phyloP scores from a whole-genome alignment of 768 basidiomycete genomes.

The Russula griseocarnosa region DNA sequence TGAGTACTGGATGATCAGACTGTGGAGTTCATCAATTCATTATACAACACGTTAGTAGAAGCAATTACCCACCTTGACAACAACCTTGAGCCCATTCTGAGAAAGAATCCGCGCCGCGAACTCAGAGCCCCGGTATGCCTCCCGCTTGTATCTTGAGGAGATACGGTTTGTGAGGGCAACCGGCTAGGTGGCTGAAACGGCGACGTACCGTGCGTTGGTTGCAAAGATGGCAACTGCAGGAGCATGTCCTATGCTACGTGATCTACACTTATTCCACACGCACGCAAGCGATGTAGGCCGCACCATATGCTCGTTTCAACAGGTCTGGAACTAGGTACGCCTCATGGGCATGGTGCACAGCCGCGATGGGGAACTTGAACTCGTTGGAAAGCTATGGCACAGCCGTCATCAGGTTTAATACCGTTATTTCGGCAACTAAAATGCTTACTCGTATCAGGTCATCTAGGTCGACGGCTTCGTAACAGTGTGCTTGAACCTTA shows the following conservation, averaged over 20 bases:
- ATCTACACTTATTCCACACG: constrained; percentile 1
- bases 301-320: constrained; percentile 63
- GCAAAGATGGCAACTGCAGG: constrained; percentile 81
- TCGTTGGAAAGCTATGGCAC: constrained; percentile 71
- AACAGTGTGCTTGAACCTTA: constrained; percentile 47
- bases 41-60: not conserved
- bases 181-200: constrained; percentile 3
- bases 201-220: constrained; percentile 54
- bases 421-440: constrained; percentile 7
- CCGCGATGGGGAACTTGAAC: constrained; percentile 78
- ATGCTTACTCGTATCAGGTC: constrained; percentile 14
- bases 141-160: constrained; percentile 45
- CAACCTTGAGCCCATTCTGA: constrained; percentile 52
- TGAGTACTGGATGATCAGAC: constrained; percentile 51
- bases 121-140: constrained; percentile 61
- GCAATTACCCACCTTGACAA: constrained; percentile 49
- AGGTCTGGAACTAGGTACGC: constrained; percentile 84
- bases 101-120: constrained; percentile 59
- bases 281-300: constrained; percentile 4
- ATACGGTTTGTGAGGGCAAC: constrained; percentile 13
- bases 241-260: constrained; percentile 40
- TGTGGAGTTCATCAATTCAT: constrained; percentile 2
- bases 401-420: constrained; percentile 4
- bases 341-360: constrained; percentile 86
- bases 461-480: constrained; percentile 41